Evolutionary conservation across 2,329 filamentous ascomycete genomes (phyloP).

Genomic region (Botrytis deweyae): DNA sequence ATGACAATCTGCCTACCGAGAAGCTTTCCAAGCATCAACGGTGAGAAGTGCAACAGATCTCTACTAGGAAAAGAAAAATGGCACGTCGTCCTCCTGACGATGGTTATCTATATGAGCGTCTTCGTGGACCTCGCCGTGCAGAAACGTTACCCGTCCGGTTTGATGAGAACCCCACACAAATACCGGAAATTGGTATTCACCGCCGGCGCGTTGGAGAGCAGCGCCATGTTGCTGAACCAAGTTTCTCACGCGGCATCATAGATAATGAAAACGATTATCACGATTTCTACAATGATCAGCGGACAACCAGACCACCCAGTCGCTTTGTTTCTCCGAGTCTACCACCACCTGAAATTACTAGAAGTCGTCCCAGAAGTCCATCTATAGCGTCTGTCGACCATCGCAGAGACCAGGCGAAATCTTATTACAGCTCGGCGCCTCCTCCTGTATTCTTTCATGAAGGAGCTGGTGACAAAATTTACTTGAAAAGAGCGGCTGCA

Average conservation of each 20-base stretch:
- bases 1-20: not conserved
- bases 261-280: not conserved
- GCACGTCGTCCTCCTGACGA: not conserved
- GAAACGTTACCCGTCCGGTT: constrained; percentile 9
- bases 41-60: not conserved
- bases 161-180: not conserved
- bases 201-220: not conserved
- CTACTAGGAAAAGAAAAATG: not conserved
- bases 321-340: not conserved
- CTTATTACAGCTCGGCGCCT: not conserved
- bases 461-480: not conserved
- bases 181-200: constrained; percentile 2
- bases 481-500: not conserved
- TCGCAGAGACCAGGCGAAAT: not conserved
- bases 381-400: not conserved
- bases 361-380: not conserved
- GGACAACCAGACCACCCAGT: not conserved
- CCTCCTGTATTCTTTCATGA: not conserved
- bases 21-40: not conserved
- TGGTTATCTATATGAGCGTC: not conserved
- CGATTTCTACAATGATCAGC: not conserved
- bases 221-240: not conserved
- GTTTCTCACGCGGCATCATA: not conserved
- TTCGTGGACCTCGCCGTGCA: constrained; percentile 1
- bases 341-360: not conserved